These are phyloP conservation scores for Cercophora samala DNA, from an alignment of 495 filamentous ascomycete genomes.

Conservation along the genomic window DNA sequence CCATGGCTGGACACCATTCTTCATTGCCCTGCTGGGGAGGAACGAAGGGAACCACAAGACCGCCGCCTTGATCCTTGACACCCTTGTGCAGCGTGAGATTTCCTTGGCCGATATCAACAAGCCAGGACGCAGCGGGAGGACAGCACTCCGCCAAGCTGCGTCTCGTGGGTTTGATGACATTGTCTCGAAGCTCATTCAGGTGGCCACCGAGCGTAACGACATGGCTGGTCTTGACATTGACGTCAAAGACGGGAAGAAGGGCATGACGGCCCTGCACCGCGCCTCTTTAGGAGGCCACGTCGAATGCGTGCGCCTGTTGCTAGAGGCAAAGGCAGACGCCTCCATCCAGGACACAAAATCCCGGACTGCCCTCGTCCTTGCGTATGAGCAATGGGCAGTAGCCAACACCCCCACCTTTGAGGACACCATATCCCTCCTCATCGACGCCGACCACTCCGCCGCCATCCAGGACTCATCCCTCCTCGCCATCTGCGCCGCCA, in stretches of 20 bases:
- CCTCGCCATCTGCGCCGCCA: constrained; percentile 22
- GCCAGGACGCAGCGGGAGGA: constrained; percentile 15
- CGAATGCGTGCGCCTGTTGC: constrained; percentile 20
- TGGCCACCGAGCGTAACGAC: constrained; percentile 10
- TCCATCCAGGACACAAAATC: constrained; percentile 11
- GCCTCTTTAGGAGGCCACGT: constrained; percentile 27
- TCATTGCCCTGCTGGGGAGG: constrained; percentile 22
- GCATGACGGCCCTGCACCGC: constrained; percentile 31
- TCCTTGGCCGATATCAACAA: constrained; percentile 29
- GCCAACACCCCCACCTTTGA: constrained; percentile 14
- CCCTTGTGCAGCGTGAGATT: constrained; percentile 13
- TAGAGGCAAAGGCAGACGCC: constrained; percentile 14
- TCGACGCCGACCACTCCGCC: constrained; percentile 9
- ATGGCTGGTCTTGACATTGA: constrained; percentile 17
- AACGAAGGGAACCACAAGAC: constrained; percentile 11
- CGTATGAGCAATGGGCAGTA: constrained; percentile 29
- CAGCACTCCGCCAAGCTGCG: constrained; percentile 27
- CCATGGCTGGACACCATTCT: constrained; percentile 24
- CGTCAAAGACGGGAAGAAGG: constrained; percentile 21
- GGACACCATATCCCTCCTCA: constrained; percentile 23
- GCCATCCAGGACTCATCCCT: constrained; percentile 23
- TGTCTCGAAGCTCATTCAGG: constrained; percentile 16
- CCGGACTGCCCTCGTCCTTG: constrained; percentile 21
- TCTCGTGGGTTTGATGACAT: constrained; percentile 22
- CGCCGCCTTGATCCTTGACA: constrained; percentile 22